Conservation (phyloP, 2,329 filamentous ascomycete species). For the Clarireedia sp. region DNA sequence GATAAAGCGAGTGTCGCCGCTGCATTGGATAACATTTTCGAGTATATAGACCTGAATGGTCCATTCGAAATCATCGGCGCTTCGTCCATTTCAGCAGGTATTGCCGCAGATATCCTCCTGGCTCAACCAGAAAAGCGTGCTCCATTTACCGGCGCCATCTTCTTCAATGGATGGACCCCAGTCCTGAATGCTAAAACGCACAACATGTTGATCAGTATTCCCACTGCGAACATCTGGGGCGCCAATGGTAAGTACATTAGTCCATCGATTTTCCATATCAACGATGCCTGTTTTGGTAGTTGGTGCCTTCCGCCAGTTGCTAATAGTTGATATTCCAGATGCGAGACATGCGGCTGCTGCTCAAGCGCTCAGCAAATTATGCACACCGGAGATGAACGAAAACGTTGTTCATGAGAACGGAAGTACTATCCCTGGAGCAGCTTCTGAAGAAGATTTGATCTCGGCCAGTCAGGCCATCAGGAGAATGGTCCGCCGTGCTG, state of each 20-base stretch:
- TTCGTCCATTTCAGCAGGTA: not conserved
- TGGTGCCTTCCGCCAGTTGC: not conserved
- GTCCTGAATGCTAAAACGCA: not conserved
- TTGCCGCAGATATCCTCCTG: not conserved
- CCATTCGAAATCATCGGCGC: not conserved
- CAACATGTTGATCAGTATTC: slow-evolving; percentile 4
- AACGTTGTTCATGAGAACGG: slow-evolving; percentile 1
- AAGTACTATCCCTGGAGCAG: slow-evolving; percentile 5
- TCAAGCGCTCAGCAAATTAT: not conserved
- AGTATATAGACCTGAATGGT: not conserved
- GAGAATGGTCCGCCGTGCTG: not conserved
- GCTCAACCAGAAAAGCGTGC: slow-evolving; percentile 17
- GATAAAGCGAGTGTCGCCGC: not conserved
- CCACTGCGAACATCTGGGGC: slow-evolving; percentile 9
- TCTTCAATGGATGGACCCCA: slow-evolving; percentile 6
- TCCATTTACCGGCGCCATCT: slow-evolving; percentile 11
- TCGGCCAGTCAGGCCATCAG: not conserved
- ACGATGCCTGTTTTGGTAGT: not conserved
- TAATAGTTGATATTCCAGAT: not conserved
- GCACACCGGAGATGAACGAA: not conserved
- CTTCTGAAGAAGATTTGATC: not conserved
- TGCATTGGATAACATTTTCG: not conserved
- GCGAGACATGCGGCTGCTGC: not conserved
- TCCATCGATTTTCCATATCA: too few relatives aligned
- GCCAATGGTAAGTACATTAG: not conserved